A percentile compares a stretch with the other conserved stretches of the same genome.
These are phyloP conservation scores for Mesotaenium endlicherianum DNA, from an alignment of 139 green algal genomes.

Conservation along the genomic window DNA sequence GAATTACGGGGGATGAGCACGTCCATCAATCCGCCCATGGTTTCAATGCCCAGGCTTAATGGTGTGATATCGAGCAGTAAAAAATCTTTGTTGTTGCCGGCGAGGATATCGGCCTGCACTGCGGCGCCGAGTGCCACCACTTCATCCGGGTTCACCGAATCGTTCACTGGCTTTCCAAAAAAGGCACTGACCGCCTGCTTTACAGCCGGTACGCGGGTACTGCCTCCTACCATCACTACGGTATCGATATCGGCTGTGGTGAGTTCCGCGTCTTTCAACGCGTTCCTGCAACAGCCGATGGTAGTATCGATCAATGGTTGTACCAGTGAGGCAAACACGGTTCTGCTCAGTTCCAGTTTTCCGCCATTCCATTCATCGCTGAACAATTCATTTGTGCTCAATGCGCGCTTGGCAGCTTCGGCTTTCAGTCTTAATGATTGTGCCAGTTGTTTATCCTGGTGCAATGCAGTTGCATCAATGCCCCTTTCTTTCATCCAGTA, in stretches of 20 bases:
- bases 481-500: too few species aligned
- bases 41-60: constrained; percentile 91
- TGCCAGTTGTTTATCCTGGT: too few species aligned
- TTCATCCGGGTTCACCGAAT: constrained; percentile 98
- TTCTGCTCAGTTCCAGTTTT: too few species aligned
- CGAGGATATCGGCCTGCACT: constrained; percentile 91
- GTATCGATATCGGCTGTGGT: neutral
- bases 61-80: constrained; percentile 94
- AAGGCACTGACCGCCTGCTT: constrained; percentile 60
- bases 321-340: too few species aligned
- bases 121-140: constrained; percentile 97
- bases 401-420: too few species aligned
- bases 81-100: constrained; percentile 86
- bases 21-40: constrained; percentile 82
- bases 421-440: too few species aligned
- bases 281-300: too few species aligned
- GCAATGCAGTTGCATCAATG: too few species aligned
- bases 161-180: constrained; percentile 97
- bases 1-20: constrained; percentile 91
- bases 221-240: neutral
- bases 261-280: neutral
- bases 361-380: too few species aligned
- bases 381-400: too few species aligned
- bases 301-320: too few species aligned
- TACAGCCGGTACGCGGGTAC: neutral